Conservation (phyloP, 257 asterid species). For the Solanum pinnatisectum region DNA sequence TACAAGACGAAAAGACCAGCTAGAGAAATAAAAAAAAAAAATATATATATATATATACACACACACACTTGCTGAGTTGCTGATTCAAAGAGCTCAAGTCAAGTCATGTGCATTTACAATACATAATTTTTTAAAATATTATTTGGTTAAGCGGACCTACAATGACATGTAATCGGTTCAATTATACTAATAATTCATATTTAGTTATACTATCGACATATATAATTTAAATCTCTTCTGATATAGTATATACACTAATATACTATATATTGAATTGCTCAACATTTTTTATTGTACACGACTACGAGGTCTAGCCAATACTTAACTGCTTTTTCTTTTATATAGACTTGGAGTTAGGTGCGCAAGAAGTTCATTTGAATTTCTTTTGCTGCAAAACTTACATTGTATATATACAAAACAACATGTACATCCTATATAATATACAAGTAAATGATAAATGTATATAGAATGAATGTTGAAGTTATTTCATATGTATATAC, state of each 20-base stretch:
- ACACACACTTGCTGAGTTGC: too few species aligned
- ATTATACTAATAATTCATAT: not conserved
- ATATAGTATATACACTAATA: too few species aligned
- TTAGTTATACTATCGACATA: too few species aligned
- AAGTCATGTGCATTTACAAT: not conserved
- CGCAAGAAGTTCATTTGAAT: not conserved
- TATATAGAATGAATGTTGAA: too few species aligned
- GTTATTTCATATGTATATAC: too few species aligned
- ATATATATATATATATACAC: too few species aligned
- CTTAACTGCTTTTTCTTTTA: too few species aligned
- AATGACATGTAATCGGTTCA: not conserved
- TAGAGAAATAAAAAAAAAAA: too few species aligned
- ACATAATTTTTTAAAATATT: not conserved
- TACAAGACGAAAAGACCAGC: not conserved
- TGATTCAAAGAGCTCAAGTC: not conserved
- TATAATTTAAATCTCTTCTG: too few species aligned
- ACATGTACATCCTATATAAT: not conserved
- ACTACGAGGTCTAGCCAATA: not conserved
- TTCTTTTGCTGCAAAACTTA: not conserved
- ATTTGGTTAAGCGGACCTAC: not conserved
- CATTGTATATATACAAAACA: not conserved
- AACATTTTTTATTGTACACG: not conserved
- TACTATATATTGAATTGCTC: not conserved
- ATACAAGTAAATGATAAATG: too few species aligned
- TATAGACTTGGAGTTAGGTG: not conserved